Evolutionary conservation across 345 rosid species (phyloP).

Genomic region (Raphanus raphanistrum): DNA sequence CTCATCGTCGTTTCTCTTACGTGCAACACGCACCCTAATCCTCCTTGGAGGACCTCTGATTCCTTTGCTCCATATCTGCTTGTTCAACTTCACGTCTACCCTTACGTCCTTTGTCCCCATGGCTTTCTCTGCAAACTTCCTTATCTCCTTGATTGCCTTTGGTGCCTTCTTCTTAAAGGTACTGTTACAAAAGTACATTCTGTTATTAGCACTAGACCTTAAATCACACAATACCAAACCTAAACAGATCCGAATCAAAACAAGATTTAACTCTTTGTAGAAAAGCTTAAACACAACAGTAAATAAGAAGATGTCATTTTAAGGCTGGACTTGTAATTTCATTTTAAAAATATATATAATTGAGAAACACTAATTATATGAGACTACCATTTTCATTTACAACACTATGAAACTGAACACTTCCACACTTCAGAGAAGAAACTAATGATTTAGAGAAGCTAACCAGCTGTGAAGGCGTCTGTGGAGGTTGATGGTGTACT

Average conservation of each 20-base stretch:
- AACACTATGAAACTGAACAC: no score
- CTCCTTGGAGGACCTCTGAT: constrained; percentile 80
- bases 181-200: constrained; percentile 29
- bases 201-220: not conserved
- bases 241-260: no score
- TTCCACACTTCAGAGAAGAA: no score
- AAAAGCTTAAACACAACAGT: not conserved
- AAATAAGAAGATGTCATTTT: no score
- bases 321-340: no score
- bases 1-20: constrained; percentile 82
- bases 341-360: no score
- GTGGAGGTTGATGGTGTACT: constrained; percentile 71
- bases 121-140: constrained; percentile 78
- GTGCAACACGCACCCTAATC: constrained; percentile 68
- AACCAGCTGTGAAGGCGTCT: constrained; percentile 71
- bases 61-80: constrained; percentile 79
- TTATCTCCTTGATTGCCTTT: constrained; percentile 77
- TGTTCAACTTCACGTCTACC: constrained; percentile 83
- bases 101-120: constrained; percentile 72
- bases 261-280: no score
- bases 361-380: no score
- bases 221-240: not conserved
- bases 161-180: constrained; percentile 95
- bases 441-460: not conserved
- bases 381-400: no score